These are phyloP conservation scores for Psilocybe tampanensis DNA, from an alignment of 768 basidiomycete species.

Conservation along the genomic window DNA sequence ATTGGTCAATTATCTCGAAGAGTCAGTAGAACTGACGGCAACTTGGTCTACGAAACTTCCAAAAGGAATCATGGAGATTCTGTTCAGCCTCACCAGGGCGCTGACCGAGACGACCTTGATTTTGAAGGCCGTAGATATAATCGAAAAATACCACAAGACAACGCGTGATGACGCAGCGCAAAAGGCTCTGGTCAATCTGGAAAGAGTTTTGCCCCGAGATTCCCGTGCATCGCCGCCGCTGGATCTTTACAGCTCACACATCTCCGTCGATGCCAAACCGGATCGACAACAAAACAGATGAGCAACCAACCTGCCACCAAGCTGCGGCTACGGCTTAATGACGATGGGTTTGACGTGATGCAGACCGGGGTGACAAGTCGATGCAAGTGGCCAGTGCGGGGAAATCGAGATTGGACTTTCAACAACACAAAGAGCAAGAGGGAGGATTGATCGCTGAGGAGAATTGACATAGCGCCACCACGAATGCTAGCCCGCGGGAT, in stretches of 20 bases:
- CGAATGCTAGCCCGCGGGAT: too few species aligned
- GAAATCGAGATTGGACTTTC: too few species aligned
- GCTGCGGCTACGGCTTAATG: background rate
- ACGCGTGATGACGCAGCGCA: constrained; percentile 27
- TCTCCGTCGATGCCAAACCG: constrained; percentile 34
- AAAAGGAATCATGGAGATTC: constrained; percentile 30
- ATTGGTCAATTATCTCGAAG: constrained; percentile 30
- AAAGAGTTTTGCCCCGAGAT: constrained; percentile 20
- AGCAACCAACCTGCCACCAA: background rate
- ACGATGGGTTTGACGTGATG: background rate
- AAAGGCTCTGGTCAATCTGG: constrained; percentile 25
- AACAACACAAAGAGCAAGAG: too few species aligned
- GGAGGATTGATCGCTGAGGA: too few species aligned
- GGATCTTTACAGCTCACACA: constrained; percentile 34
- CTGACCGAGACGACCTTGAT: constrained; percentile 29
- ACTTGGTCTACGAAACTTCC: constrained; percentile 27
- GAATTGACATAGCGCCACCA: too few species aligned
- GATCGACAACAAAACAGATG: constrained; percentile 4
- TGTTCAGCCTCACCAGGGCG: constrained; percentile 30
- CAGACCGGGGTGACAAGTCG: background rate
- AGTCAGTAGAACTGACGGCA: constrained; percentile 27
- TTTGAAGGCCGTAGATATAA: constrained; percentile 28
- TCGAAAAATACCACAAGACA: constrained; percentile 26
- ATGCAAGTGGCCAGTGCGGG: too few species aligned
- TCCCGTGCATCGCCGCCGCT: constrained; percentile 15